Conservation (phyloP, 352 stramenopile genomes). For the Phytopythium chamaehyphon region DNA sequence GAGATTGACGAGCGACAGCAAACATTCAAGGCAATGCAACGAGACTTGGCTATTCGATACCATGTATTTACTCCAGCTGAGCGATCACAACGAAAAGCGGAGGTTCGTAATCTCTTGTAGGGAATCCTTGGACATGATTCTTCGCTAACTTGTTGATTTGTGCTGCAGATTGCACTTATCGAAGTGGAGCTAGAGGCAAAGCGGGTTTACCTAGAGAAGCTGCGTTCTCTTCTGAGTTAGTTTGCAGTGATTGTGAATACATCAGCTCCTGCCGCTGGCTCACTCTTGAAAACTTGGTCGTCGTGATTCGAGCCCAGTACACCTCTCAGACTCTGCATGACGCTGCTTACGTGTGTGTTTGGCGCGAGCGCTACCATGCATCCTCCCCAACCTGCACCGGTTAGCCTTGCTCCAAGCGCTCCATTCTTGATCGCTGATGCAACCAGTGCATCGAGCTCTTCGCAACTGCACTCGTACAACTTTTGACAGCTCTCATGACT, state of each 20-base stretch:
- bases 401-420: slow-evolving; percentile 67
- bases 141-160: slow-evolving; percentile 3
- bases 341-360: slow-evolving; percentile 23
- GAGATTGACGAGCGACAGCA: slow-evolving; percentile 45
- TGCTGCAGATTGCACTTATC: slow-evolving; percentile 50
- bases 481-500: slow-evolving; percentile 62
- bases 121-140: neutral
- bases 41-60: slow-evolving; percentile 46
- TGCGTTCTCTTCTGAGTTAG: slow-evolving; percentile 31
- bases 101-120: slow-evolving; percentile 30
- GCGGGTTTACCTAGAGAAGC: slow-evolving; percentile 58
- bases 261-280: slow-evolving; percentile 20
- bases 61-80: slow-evolving; percentile 42
- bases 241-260: slow-evolving; percentile 13
- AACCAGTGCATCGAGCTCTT: slow-evolving; percentile 68
- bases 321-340: slow-evolving; percentile 29
- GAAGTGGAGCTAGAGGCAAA: slow-evolving; percentile 70
- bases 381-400: slow-evolving; percentile 81
- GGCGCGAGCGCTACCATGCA: slow-evolving; percentile 62
- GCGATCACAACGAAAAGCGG: slow-evolving; percentile 40
- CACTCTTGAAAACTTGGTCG: slow-evolving; percentile 7
- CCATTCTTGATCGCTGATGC: slow-evolving; percentile 29
- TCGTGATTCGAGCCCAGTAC: neutral
- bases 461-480: slow-evolving; percentile 77
- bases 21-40: slow-evolving; percentile 23